These are phyloP conservation scores for Pythium vanterpoolii DNA, from an alignment of 352 stramenopile genomes.

Conservation along the genomic window DNA sequence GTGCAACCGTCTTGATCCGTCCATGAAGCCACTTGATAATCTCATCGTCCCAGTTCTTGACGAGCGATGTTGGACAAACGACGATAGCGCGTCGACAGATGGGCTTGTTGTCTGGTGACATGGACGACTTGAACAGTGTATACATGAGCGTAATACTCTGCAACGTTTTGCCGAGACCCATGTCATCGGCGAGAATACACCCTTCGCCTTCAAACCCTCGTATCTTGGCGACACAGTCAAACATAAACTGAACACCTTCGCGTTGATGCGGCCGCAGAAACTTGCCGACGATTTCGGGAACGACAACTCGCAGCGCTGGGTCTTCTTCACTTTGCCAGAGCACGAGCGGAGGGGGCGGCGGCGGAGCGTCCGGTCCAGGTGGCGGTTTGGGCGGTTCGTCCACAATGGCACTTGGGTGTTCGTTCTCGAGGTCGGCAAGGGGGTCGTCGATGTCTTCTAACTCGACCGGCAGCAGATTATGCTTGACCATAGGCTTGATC, in stretches of 20 bases:
- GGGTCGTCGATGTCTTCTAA: conserved; percentile 53
- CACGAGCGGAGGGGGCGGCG: conserved; percentile 63
- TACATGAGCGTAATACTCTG: conserved; percentile 89
- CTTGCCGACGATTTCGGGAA: conserved; percentile 91
- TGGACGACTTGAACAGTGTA: conserved; percentile 72
- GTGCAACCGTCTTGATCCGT: conserved; percentile 75
- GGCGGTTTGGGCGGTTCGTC: conserved; percentile 22
- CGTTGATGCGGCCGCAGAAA: conserved; percentile 95
- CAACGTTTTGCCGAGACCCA: conserved; percentile 86
- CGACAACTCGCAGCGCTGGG: conserved; percentile 59
- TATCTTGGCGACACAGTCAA: conserved; percentile 90
- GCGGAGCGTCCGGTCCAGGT: conserved; percentile 33
- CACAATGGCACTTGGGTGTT: conserved; percentile 17
- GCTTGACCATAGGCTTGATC: conserved; percentile 54
- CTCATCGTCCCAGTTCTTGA: conserved; percentile 90
- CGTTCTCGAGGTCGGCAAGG: conserved; percentile 28
- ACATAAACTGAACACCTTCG: conserved; percentile 97
- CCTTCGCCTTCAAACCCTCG: conserved; percentile 77
- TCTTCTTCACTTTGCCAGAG: conserved; percentile 78
- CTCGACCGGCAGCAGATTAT: conserved; percentile 58
- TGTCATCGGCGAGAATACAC: conserved; percentile 87
- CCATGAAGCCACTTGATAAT: conserved; percentile 88
- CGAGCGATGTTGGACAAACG: conserved; percentile 81
- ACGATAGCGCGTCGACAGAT: conserved; percentile 75
- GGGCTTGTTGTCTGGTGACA: conserved; percentile 43